These are phyloP conservation scores for Wilhelminamyces savonicus DNA, from an alignment of 805 yeast species.

Conservation along the genomic window DNA sequence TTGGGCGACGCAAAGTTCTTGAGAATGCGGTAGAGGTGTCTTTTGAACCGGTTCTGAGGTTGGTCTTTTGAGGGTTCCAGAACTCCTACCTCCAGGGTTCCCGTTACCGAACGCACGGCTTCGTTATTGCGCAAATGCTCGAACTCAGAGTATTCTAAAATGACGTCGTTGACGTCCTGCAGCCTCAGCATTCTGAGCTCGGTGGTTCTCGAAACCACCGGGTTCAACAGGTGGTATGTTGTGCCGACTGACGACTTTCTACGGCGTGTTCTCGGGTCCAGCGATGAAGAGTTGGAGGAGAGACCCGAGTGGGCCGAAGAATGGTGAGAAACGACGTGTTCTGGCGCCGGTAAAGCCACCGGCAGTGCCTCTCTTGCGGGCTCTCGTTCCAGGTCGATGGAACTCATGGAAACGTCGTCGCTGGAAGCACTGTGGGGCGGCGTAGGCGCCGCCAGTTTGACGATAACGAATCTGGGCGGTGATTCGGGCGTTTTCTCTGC, in stretches of 20 bases:
- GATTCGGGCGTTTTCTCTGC: background rate
- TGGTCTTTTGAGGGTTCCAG: background rate
- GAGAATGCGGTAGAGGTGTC: conserved; percentile 14
- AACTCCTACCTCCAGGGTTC: conserved; percentile 16
- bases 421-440: background rate
- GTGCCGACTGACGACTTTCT: too few species aligned
- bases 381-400: background rate
- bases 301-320: background rate
- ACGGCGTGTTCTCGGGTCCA: background rate
- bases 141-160: conserved; percentile 42
- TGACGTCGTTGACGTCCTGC: conserved; percentile 33
- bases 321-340: background rate
- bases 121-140: conserved; percentile 24
- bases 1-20: conserved; percentile 64
- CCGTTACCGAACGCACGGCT: conserved; percentile 12
- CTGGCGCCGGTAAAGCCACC: background rate
- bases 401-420: background rate
- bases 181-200: conserved; percentile 20
- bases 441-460: background rate
- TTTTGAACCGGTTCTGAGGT: background rate
- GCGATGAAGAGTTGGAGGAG: background rate
- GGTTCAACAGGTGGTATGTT: conserved; percentile 8
- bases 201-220: conserved; percentile 12
- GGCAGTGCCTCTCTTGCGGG: background rate
- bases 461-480: too few species aligned